These are phyloP conservation scores for Arthrobotrys sphaeroides DNA, from an alignment of 2,329 filamentous ascomycete species.

Conservation along the genomic window DNA sequence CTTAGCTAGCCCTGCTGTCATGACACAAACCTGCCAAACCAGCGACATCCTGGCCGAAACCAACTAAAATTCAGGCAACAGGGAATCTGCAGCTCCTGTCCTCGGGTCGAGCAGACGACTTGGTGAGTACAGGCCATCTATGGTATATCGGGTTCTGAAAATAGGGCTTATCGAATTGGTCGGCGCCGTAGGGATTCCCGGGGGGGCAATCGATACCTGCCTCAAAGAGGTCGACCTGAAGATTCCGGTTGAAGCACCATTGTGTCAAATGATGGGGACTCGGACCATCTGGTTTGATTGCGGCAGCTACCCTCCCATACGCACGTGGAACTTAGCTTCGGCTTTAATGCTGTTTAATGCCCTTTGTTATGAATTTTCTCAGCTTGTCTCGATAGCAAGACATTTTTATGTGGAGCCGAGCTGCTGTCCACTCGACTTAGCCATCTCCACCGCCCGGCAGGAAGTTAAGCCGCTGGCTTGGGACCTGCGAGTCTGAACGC, in stretches of 20 bases:
- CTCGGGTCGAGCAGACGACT: slow-evolving; percentile 45
- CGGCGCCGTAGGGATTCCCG: slow-evolving; percentile 2
- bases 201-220: slow-evolving; percentile 9
- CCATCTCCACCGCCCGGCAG: not conserved
- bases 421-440: not conserved
- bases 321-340: slow-evolving; percentile 46
- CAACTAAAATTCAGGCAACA: slow-evolving; percentile 54
- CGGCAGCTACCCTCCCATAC: slow-evolving; percentile 9
- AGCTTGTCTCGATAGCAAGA: slow-evolving; percentile 36
- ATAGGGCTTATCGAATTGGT: slow-evolving; percentile 32
- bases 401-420: slow-evolving; percentile 27
- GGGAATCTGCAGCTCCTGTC: slow-evolving; percentile 43
- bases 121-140: slow-evolving; percentile 40
- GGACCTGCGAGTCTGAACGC: too few relatives aligned
- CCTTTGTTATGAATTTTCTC: slow-evolving; percentile 2
- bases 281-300: slow-evolving; percentile 31
- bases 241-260: slow-evolving; percentile 35
- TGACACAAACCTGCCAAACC: slow-evolving; percentile 54
- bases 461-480: not conserved
- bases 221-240: slow-evolving; percentile 13
- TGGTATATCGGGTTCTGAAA: slow-evolving; percentile 23
- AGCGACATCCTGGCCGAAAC: slow-evolving; percentile 53
- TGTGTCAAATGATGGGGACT: slow-evolving; percentile 32
- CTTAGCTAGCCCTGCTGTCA: slow-evolving; percentile 49
- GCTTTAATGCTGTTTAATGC: slow-evolving; percentile 12